Evolutionary conservation across 1,284 basidiomycete genomes (phyloP).

Genomic region (Flammula alnicola): DNA sequence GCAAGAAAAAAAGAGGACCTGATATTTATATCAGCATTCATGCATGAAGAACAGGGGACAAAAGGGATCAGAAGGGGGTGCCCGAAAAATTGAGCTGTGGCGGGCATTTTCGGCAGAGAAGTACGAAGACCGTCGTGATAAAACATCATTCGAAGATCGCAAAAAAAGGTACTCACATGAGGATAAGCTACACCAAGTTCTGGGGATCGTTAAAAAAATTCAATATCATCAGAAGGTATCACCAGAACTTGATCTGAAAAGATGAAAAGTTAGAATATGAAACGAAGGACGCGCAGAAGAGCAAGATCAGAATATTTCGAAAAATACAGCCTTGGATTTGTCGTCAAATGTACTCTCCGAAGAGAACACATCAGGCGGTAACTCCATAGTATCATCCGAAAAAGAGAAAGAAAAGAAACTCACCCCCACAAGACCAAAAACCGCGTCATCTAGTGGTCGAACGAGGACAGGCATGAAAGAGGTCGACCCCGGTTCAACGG

Average conservation of each 20-base stretch:
- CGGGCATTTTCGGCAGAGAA: conserved; percentile 84
- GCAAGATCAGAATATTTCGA: conserved; percentile 50
- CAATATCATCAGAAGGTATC: not conserved
- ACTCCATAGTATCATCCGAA: conserved; percentile 69
- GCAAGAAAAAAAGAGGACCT: too few relatives aligned
- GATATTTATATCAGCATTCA: too few relatives aligned
- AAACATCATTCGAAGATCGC: conserved; percentile 40
- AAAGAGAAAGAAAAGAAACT: conserved; percentile 27
- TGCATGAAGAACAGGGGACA: not conserved
- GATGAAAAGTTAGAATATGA: not conserved
- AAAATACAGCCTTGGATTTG: conserved; percentile 79
- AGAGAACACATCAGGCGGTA: conserved; percentile 70
- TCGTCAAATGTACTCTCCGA: conserved; percentile 56
- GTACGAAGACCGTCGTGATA: conserved; percentile 92
- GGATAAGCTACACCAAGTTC: not conserved
- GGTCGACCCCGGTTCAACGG: too few relatives aligned
- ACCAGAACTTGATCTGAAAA: not conserved
- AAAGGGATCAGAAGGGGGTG: conserved; percentile 69
- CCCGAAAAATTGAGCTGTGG: conserved; percentile 84
- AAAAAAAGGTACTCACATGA: conserved; percentile 28
- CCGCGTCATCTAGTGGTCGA: not conserved
- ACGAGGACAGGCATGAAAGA: not conserved
- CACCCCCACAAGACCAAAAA: conserved; percentile 28
- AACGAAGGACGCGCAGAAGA: conserved; percentile 4
- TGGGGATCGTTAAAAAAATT: too few relatives aligned